Evolutionary conservation across 2,329 filamentous ascomycete species (phyloP), one percentile per base, ranked within the genome.

Genomic region (Zarea fungicola): DNA sequence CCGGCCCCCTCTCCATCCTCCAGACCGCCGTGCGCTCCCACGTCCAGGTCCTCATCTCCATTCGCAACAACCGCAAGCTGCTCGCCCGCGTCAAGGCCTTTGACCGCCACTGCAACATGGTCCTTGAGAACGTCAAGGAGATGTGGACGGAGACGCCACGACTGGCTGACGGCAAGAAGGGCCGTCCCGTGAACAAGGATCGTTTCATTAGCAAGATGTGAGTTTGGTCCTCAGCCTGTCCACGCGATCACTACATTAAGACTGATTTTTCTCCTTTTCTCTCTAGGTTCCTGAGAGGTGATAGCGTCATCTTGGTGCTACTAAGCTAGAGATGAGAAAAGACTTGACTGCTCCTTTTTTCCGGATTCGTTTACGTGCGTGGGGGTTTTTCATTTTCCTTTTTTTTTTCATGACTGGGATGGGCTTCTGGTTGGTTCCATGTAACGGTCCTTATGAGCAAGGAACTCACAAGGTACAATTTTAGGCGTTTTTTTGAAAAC

Each of bases 51-150:
- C 83, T 99, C 56, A 96, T 99, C 65, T 96, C 89, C 48, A 92
- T 92, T 73, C 90, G 93, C 58, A 96, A 96, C 81, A 97, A 97
- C 77, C 87, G 92, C 71, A 99, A 99, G 77, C 80, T 99, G 41
- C 84, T 99, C 48, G 93, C 92, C 44, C 87, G 93, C 56, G 92
- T 99, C 64, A 99, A 99, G 77, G 93, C 93, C 6, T 99, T 99
- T 67, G 93, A 99, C 72, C 81, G 93, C 53, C 93, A 99, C 72
- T 97, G 91, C 81, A 99, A 99, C 74, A 97, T 99, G 93, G 88
- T 96, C 4, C 76, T 96, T 41, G 90, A 96, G 76, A 96, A 96
- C 59, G 90, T 95, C 37, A 72, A 72, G 78, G 93, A 99, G 74
- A 97, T 99, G 92, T 99, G 93, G 93, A 96, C 91, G 9, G 93